Evolutionary conservation across 2,329 filamentous ascomycete genomes (phyloP), one percentile per base, ranked within the genome.

Genomic region (Stromatinia cepivora): DNA sequence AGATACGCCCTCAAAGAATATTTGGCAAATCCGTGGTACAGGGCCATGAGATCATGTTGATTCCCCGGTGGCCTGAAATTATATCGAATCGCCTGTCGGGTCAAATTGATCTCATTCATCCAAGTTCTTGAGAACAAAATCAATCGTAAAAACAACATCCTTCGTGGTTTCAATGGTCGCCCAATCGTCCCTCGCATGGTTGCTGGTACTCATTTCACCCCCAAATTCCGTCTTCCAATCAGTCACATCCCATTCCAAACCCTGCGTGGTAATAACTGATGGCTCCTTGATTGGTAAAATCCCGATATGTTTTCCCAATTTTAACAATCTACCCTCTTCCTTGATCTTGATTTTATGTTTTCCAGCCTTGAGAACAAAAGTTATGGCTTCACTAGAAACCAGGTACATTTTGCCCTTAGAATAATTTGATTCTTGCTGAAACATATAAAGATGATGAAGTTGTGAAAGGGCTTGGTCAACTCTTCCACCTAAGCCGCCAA

Each of bases 401-500:
- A 99, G 85, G 80, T 90, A 97, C 72, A 98, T 80, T 36, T 86
- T 82, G 7, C 89, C 88, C 15, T 81, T 74, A 70, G 86, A 85
- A 34, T 77, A 76, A 15, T 77, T 78, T 0, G 84, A 81, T 57
- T 85, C 81, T 15, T 79, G 74, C 76, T 90, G 87, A 78, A 87
- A 88, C 62, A 87, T 79, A 74, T 88, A 94, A 58, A 98, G 84
- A 78, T 97, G 92, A 78, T 97, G 92, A 66, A 99, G 85, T 75
- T 97, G 89, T 69, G 92, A 93, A 61, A 99, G 85, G 1, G 91
- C 94, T 79, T 99, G 95, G 79, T 99, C 95, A 22, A 98, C 91
- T 42, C 95, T 89, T 9, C 95, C 95, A 56, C 92, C 93, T 0
- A 98, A 85, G 2, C 94, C 93, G 53, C 94, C 94, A 9, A 97